Percentiles rank a stretch among this genome's conserved stretches.
These are phyloP conservation scores for Craspedostauros australis DNA, from an alignment of 108 stramenopile genomes.

Conservation along the genomic window DNA sequence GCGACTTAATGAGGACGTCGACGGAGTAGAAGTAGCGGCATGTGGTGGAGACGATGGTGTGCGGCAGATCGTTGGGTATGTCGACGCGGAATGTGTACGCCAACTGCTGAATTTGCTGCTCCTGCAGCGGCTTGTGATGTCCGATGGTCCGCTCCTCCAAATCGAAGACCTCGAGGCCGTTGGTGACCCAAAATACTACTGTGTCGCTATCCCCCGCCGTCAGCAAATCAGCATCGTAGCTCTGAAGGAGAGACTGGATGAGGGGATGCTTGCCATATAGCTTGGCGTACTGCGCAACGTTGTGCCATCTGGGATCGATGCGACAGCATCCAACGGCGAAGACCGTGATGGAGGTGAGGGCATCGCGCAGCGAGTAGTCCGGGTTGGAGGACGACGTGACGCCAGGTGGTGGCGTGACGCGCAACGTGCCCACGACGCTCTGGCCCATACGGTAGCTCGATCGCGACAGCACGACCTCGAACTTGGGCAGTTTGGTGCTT, in stretches of 20 bases:
- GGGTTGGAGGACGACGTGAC: neutral
- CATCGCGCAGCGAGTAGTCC: conserved; percentile 3
- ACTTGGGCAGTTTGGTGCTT: conserved; percentile 10
- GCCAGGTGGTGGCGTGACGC: conserved; percentile 8
- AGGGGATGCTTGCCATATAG: conserved; percentile 29
- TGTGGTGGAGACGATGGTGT: conserved; percentile 31
- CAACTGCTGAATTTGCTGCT: neutral
- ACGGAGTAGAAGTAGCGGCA: conserved; percentile 47
- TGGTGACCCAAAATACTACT: conserved; percentile 53
- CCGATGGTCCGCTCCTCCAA: conserved; percentile 26
- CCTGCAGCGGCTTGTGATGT: neutral
- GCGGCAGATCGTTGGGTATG: conserved; percentile 39
- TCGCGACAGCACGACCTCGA: conserved; percentile 38
- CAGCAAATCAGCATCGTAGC: conserved; percentile 24
- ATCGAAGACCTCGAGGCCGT: conserved; percentile 31
- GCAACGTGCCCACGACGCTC: conserved; percentile 36
- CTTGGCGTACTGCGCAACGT: conserved; percentile 15
- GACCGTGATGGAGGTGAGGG: conserved; percentile 20
- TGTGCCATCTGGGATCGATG: conserved; percentile 53
- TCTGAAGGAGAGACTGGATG: conserved; percentile 5
- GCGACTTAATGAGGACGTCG: conserved; percentile 19
- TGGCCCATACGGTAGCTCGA: conserved; percentile 31
- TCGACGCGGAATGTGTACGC: conserved; percentile 54
- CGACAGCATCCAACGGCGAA: conserved; percentile 32
- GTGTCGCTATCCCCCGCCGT: conserved; percentile 16